phyloP scores from a whole-genome alignment of 2,329 filamentous ascomycete genomes.

The Stylonectria norvegica region DNA sequence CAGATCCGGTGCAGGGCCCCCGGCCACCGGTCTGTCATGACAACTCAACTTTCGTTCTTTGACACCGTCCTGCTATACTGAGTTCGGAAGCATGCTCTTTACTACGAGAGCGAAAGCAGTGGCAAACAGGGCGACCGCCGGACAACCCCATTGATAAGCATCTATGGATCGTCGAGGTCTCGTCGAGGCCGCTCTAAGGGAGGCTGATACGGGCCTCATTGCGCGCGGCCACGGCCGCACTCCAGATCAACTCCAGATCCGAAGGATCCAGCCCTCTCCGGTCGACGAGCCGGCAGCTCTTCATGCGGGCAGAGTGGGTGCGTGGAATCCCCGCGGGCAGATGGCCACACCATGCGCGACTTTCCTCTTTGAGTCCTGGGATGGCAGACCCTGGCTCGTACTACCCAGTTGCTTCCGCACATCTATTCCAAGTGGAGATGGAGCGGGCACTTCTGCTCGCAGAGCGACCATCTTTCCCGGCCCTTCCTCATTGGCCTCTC shows the following conservation, averaged over 20 bases:
- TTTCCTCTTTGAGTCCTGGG: slow-evolving; percentile 28
- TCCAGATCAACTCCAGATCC: slow-evolving; percentile 23
- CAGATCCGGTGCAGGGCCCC: slow-evolving; percentile 16
- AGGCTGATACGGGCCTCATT: no score
- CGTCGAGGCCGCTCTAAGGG: no score
- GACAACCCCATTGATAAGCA: no score
- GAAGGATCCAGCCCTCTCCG: slow-evolving; percentile 15
- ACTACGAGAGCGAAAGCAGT: no score
- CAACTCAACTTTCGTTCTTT: no score
- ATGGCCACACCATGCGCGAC: slow-evolving; percentile 31
- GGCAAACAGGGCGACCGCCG: no score
- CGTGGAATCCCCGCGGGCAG: slow-evolving; percentile 20
- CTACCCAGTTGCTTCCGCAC: slow-evolving; percentile 25
- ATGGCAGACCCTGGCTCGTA: slow-evolving; percentile 17
- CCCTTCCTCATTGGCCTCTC: slow-evolving; percentile 43
- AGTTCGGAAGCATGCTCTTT: no score
- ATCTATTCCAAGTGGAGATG: slow-evolving; percentile 30
- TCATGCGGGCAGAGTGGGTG: slow-evolving; percentile 24
- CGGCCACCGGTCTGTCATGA: slow-evolving; percentile 1
- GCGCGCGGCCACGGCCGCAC: no score
- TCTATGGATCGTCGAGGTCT: no score
- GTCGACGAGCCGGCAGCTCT: slow-evolving; percentile 15
- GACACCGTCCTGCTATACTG: no score
- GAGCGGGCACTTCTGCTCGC: slow-evolving; percentile 15
- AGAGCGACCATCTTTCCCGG: slow-evolving; percentile 23